Evolutionary conservation across 2,329 filamentous ascomycete genomes (phyloP).

Genomic region (Dactylellina parvicollis): DNA sequence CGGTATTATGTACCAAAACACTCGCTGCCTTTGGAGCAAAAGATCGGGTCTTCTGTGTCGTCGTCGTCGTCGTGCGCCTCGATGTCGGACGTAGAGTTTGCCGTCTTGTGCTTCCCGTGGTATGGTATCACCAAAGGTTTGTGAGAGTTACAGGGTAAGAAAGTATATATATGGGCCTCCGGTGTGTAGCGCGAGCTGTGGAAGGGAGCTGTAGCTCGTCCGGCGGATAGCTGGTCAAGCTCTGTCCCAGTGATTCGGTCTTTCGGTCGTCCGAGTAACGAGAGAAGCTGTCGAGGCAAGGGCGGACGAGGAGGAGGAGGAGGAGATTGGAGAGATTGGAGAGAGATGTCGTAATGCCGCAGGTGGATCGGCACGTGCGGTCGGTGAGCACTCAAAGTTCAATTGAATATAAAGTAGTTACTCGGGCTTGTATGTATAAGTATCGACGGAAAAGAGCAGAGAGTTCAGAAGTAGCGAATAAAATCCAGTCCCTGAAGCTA

Average conservation of each 20-base stretch:
- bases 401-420: no score
- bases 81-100: not conserved
- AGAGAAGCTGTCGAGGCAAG: not conserved
- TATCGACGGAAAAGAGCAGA: not conserved
- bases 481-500: constrained; percentile 15
- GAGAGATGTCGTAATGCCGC: constrained; percentile 40
- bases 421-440: no score
- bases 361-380: constrained; percentile 28
- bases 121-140: constrained; percentile 9
- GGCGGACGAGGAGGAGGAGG: not conserved
- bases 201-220: constrained; percentile 27
- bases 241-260: constrained; percentile 6
- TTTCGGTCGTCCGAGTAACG: not conserved
- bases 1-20: constrained; percentile 1
- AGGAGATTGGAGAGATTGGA: not conserved
- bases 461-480: not conserved
- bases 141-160: not conserved
- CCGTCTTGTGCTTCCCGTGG: not conserved
- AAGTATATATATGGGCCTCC: not conserved
- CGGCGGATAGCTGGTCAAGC: constrained; percentile 32
- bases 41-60: no score
- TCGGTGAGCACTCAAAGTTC: not conserved
- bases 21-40: not conserved
- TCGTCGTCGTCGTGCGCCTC: no score
- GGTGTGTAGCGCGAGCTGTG: constrained; percentile 11